Conservation (phyloP, 768 basidiomycete genomes). For the Hericium coralloides region DNA sequence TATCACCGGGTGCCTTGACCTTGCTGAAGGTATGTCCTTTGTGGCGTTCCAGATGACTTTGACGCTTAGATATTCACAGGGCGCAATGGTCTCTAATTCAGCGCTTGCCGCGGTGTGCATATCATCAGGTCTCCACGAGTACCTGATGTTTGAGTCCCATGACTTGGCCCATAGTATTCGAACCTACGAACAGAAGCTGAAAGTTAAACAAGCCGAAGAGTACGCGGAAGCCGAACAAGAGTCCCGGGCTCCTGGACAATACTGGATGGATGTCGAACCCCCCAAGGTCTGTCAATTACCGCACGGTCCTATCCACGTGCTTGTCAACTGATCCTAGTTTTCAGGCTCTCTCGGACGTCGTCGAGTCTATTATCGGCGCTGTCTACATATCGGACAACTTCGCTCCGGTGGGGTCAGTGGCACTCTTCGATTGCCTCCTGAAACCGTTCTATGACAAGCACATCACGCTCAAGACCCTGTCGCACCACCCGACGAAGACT, state of each 20-base stretch:
- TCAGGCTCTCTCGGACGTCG: slow-evolving; percentile 69
- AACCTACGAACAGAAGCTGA: slow-evolving; percentile 42
- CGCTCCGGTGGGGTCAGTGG: slow-evolving; percentile 48
- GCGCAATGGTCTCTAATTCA: slow-evolving; percentile 81
- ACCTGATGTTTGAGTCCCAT: slow-evolving; percentile 51
- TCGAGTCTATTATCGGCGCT: slow-evolving; percentile 76
- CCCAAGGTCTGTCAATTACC: slow-evolving; percentile 52
- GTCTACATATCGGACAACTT: slow-evolving; percentile 72
- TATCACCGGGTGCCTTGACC: slow-evolving; percentile 72
- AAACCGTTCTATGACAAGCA: slow-evolving; percentile 75
- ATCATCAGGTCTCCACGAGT: slow-evolving; percentile 51
- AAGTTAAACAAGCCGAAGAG: slow-evolving; percentile 38
- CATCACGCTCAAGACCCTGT: slow-evolving; percentile 61
- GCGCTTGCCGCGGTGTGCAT: slow-evolving; percentile 72
- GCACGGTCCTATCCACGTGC: background rate
- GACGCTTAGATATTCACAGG: slow-evolving; percentile 31
- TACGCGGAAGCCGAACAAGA: slow-evolving; percentile 37
- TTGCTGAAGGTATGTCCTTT: slow-evolving; percentile 52
- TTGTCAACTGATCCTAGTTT: background rate
- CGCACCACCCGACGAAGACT: slow-evolving; percentile 69
- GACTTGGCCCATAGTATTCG: slow-evolving; percentile 41
- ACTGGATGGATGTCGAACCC: slow-evolving; percentile 69
- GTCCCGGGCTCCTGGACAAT: slow-evolving; percentile 50
- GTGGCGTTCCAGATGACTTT: background rate
- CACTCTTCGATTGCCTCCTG: slow-evolving; percentile 57